Evolutionary conservation across 2,329 filamentous ascomycete genomes (phyloP), one percentile per base, ranked within the genome.

Genomic region (Arachnomyces sp.): DNA sequence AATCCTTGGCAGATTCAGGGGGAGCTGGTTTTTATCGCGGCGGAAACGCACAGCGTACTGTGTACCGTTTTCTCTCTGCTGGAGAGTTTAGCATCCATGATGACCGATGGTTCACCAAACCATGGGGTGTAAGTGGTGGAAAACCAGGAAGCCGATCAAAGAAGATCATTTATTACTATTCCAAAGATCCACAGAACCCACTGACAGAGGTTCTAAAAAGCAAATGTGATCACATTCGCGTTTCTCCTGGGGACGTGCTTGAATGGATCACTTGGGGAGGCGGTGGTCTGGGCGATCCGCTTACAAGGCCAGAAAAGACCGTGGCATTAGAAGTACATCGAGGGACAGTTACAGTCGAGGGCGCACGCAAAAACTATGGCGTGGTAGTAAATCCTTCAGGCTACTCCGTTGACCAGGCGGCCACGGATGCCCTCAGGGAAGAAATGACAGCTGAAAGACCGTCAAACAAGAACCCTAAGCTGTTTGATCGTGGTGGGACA

Each of bases 221-320:
- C n/a, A 73, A 73, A 49, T 69, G 67, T 45, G 69, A 73, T 46
- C 62, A 71, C 46, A 49, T 73, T 17, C 59, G 60, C 12, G 69
- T 73, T 1, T 53, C 63, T 28, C 65, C 63, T 1, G 68, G 63
- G 9, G 69, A 74, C 44, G 57, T 71, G 1, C 63, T 72, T 4
- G 68, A 72, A 53, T 72, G 65, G 65, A 61, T 70, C 21, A 73
- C 70, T 3, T 72, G 68, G 69, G 68, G 69, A 34, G 69, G 67
- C 18, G 69, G 68, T 15, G 68, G 69, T 2, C 60, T 72, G 9
- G 70, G 69, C 25, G 68, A 72, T 49, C 63, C 68, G 0, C 53
- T 72, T 4, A 64, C 61, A 0, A 60, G 69, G 1, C 65, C 69
- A 0, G 56, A 64, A 0, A 54, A 61, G 17, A 63, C 60, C 31